These are phyloP conservation scores for Citrullus amarus DNA, from an alignment of 306 rosid species.

Conservation along the genomic window DNA sequence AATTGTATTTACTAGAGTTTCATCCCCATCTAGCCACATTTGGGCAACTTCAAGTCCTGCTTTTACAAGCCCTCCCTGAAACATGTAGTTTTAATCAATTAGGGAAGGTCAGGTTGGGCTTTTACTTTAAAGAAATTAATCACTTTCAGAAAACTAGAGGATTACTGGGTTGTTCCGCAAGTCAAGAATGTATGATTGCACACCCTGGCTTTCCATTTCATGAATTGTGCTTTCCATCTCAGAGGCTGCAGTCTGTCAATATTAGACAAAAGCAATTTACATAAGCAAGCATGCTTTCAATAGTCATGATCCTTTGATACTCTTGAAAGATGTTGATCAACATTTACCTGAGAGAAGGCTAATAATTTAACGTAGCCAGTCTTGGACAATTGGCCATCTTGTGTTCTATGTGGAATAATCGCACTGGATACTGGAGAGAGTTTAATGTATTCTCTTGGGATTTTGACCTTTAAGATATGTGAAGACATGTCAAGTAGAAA, in stretches of 20 bases:
- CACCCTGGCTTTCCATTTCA: conserved; percentile 76
- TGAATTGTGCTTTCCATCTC: conserved; percentile 77
- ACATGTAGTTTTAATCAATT: background rate
- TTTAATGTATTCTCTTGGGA: conserved; percentile 75
- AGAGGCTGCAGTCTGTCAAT: conserved; percentile 65
- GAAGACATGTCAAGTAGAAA: conserved; percentile 1
- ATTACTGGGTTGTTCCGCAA: conserved; percentile 89
- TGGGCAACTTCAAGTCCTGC: conserved; percentile 93
- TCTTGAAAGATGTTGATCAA: background rate
- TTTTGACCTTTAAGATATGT: conserved; percentile 48
- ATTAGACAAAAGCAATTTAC: background rate
- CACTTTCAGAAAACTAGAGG: background rate
- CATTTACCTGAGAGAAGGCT: conserved; percentile 75
- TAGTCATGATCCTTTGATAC: background rate
- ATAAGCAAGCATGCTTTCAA: background rate
- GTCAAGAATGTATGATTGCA: conserved; percentile 83
- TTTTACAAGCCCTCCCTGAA: conserved; percentile 89
- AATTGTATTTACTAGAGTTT: conserved; percentile 79
- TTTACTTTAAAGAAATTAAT: background rate
- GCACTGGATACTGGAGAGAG: conserved; percentile 82
- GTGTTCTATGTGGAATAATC: conserved; percentile 61
- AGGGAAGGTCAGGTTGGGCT: background rate
- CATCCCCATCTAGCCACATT: conserved; percentile 95
- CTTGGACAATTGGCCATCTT: conserved; percentile 55
- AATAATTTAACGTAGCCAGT: conserved; percentile 80